phyloP scores from a whole-genome alignment of 768 basidiomycete species.

The Lentinula edodes region DNA sequence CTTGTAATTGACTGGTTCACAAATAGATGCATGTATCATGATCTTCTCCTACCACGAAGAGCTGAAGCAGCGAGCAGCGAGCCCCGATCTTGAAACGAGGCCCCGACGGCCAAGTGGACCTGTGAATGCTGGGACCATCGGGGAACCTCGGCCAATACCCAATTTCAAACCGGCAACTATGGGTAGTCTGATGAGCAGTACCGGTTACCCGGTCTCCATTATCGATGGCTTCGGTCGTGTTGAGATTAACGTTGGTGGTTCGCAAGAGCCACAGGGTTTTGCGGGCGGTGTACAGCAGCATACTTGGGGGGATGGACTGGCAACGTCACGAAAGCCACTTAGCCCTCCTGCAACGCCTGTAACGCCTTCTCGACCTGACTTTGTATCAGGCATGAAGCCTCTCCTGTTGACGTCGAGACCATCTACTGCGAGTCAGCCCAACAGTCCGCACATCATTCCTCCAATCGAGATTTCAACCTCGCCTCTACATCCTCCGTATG shows the following conservation, averaged over 20 bases:
- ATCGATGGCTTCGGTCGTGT: background rate
- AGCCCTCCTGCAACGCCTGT: constrained; percentile 1
- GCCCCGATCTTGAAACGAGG: background rate
- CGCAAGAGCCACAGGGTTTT: background rate
- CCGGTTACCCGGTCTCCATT: background rate
- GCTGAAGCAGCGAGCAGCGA: background rate
- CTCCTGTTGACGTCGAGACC: constrained; percentile 1
- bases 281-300: background rate
- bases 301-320: background rate
- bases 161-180: background rate
- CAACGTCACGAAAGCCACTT: background rate
- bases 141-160: background rate
- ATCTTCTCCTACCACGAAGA: background rate
- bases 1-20: background rate
- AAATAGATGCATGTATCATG: constrained; percentile 1
- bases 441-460: background rate
- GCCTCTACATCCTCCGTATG: background rate
- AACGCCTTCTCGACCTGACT: background rate
- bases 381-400: background rate
- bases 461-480: background rate
- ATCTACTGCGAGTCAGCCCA: background rate
- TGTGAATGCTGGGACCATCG: background rate
- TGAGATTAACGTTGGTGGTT: background rate
- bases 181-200: background rate
- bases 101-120: background rate